Evolutionary conservation across 805 yeast species (phyloP), one percentile per base, ranked within the genome.

Genomic region (Maudiozyma saulgeensis): DNA sequence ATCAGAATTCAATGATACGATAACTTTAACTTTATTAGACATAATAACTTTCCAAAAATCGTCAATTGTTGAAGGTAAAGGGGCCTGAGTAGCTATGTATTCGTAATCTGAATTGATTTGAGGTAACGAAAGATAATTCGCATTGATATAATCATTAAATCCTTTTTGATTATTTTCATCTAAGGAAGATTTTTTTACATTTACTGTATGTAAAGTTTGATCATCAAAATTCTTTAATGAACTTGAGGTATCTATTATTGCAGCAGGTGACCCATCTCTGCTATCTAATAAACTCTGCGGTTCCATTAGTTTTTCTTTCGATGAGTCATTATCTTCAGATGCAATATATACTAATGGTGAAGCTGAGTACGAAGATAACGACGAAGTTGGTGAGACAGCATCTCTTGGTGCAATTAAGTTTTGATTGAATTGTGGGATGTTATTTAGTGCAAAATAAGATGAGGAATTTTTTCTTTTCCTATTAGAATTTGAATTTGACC

Each of bases 51-150:
- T 84, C 96, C 96, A 91, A 61, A 93, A 91, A 64, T 91, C 96
- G 34, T 83, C 85, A 41, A 83, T 74, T 0, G 98, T 91, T 19
- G 78, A 74, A 2, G 72, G 73, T 41, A 86, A 63, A 2, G 99
- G 99, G 1, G 96, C 99, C 62, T 91, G 96, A 1, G 95, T 79
- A 0, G 96, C 96, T 53, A 90, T 85, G 59, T 84, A 85, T 38
- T 72, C 61, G 62, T 56, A 68, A 49, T 61, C 60, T 3, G 54
- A 70, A 60, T 60, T 73, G 57, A 64, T 72, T 56, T 60, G 74
- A 59, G 56, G 72, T 50, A 68, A 58, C 31, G 53, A 58, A 21
- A 86, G 67, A 64, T 86, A 84, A n/a, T 90, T 86, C 0, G 97
- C 97, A 64, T 89, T 90, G 58, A 89, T 85, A 62, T 89, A 89